phyloP scores from a whole-genome alignment of 441 rosid genomes.

The Macaranga tanarius region DNA sequence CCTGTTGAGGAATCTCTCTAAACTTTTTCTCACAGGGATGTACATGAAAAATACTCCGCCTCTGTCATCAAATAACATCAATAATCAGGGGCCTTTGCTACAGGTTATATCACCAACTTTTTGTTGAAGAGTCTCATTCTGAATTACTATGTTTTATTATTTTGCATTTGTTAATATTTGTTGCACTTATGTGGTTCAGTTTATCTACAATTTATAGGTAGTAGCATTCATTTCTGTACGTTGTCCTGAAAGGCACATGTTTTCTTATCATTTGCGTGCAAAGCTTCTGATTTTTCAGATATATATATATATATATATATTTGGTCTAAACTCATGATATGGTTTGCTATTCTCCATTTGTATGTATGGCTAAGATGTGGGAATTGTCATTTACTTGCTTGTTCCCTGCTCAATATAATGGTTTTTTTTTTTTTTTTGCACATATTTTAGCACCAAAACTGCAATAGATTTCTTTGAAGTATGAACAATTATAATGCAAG shows the following conservation, averaged over 20 bases:
- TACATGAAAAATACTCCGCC: slow-evolving; percentile 64
- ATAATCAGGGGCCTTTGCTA: slow-evolving; percentile 61
- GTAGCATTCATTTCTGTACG: neutral
- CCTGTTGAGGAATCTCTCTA: slow-evolving; percentile 16
- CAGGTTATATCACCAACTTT: slow-evolving; percentile 55
- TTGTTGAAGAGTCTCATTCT: slow-evolving; percentile 3
- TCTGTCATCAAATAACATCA: slow-evolving; percentile 52
- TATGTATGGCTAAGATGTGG: neutral
- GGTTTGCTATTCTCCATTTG: neutral
- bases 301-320: neutral
- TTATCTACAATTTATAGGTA: neutral
- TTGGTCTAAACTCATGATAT: slow-evolving; percentile 1
- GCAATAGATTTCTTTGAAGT: neutral
- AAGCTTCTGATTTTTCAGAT: neutral
- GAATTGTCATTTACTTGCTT: neutral
- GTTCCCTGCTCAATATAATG: neutral
- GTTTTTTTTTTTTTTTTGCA: neutral
- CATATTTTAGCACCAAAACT: neutral
- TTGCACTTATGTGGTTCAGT: neutral
- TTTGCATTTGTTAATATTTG: neutral
- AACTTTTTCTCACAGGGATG: slow-evolving; percentile 50
- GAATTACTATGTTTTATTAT: neutral
- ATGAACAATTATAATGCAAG: neutral
- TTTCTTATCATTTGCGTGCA: neutral
- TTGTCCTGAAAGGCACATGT: neutral